A percentile compares a stretch with the other conserved stretches of the same genome.
These are phyloP conservation scores for Picea glauca DNA, from an alignment of 75 land plant genomes.

Conservation along the genomic window DNA sequence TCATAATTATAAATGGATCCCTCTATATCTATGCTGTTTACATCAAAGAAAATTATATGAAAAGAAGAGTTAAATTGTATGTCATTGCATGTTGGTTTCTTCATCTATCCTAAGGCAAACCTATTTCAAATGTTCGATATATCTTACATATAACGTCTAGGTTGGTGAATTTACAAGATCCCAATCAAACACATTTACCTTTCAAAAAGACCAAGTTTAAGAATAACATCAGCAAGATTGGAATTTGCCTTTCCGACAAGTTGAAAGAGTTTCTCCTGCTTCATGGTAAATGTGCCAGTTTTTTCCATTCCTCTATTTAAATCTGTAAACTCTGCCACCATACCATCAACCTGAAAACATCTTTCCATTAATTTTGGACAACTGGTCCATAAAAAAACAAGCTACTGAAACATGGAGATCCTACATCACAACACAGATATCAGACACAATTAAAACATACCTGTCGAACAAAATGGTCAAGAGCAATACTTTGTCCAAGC, in stretches of 20 bases:
- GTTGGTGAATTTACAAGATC: not conserved
- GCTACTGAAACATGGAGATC: not conserved
- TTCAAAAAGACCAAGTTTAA: conserved; percentile 80
- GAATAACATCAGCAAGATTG: conserved; percentile 81
- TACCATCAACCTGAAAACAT: conserved; percentile 51
- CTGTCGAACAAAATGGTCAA: conserved; percentile 79
- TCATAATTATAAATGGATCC: no score
- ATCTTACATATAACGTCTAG: not conserved
- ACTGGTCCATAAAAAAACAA: not conserved
- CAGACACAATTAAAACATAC: conserved; percentile 19
- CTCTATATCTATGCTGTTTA: no score
- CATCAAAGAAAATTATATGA: no score
- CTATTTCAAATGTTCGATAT: not conserved
- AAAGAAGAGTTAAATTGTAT: no score
- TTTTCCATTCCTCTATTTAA: conserved; percentile 72
- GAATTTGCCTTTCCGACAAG: conserved; percentile 87
- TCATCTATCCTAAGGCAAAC: no score
- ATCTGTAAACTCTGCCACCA: conserved; percentile 79
- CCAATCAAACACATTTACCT: conserved; percentile 34
- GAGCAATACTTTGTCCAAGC: conserved; percentile 86
- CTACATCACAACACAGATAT: not conserved
- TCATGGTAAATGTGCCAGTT: conserved; percentile 87
- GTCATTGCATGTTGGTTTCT: no score
- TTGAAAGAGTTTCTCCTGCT: conserved; percentile 70
- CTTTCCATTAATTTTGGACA: conserved; percentile 5